A percentile compares a stretch with the other conserved stretches of the same genome.
phyloP scores from a whole-genome alignment of 306 rosid genomes.

The Prosopis cineraria region DNA sequence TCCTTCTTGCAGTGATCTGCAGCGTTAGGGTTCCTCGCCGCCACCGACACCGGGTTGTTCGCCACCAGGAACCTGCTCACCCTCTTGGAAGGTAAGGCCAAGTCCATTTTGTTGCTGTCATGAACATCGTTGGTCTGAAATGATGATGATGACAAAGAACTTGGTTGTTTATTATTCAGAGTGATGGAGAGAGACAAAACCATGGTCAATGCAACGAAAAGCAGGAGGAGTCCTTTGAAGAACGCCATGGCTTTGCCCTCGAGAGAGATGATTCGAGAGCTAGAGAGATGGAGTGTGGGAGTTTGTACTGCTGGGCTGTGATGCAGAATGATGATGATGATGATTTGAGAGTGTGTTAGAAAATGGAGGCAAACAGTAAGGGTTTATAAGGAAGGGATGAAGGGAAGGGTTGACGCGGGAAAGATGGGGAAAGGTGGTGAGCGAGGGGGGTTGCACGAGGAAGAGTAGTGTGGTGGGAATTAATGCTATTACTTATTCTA shows the following conservation, averaged over 20 bases:
- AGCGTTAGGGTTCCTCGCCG: conserved; percentile 43
- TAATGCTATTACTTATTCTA: conserved; percentile 28
- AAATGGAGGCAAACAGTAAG: conserved; percentile 41
- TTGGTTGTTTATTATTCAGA: conserved; percentile 1
- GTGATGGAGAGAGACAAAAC: conserved; percentile 75
- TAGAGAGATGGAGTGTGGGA: conserved; percentile 38
- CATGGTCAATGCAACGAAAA: conserved; percentile 74
- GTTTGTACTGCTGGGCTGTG: no score
- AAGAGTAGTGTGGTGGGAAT: conserved; percentile 53
- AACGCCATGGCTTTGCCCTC: conserved; percentile 65
- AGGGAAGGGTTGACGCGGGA: conserved; percentile 69
- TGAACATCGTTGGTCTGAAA: no score
- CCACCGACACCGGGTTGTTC: neutral
- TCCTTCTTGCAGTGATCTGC: conserved; percentile 64
- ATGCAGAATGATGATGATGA: no score
- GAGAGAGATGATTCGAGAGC: neutral
- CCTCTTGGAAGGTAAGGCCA: conserved; percentile 53
- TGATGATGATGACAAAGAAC: no score
- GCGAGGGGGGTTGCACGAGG: conserved; percentile 16
- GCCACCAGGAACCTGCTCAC: conserved; percentile 57
- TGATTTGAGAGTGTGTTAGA: no score
- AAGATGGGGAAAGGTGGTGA: conserved; percentile 53
- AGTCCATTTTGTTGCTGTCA: neutral
- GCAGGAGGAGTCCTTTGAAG: conserved; percentile 40
- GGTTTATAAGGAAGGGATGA: conserved; percentile 55